These are phyloP conservation scores for Brassica incana DNA, from an alignment of 345 rosid genomes.

Conservation along the genomic window DNA sequence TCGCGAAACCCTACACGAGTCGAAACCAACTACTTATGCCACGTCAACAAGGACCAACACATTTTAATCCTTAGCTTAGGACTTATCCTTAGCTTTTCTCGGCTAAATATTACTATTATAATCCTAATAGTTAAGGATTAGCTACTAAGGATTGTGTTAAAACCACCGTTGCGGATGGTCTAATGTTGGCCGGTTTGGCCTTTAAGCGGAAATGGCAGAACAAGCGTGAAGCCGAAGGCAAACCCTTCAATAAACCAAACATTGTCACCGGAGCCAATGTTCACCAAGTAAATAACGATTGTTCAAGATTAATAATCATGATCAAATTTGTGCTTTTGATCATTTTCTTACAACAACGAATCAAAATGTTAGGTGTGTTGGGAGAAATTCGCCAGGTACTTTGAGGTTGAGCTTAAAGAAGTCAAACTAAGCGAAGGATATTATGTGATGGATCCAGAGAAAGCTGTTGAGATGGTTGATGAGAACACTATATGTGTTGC, in stretches of 20 bases:
- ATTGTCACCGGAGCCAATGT: conserved; percentile 73
- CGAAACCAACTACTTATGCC: too few relatives aligned
- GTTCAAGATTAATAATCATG: background rate
- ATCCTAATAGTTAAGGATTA: too few relatives aligned
- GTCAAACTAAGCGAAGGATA: conserved; percentile 60
- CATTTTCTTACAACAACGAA: background rate
- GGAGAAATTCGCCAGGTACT: conserved; percentile 72
- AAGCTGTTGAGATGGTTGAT: conserved; percentile 64
- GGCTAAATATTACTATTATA: too few relatives aligned
- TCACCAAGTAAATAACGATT: conserved; percentile 43
- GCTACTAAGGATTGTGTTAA: too few relatives aligned
- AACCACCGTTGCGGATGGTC: too few relatives aligned
- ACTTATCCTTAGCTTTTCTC: too few relatives aligned
- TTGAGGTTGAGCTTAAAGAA: conserved; percentile 67
- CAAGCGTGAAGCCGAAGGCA: conserved; percentile 51
- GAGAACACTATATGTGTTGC: conserved; percentile 70
- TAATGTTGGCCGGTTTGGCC: conserved; percentile 67
- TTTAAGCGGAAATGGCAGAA: conserved; percentile 65
- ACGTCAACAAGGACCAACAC: too few relatives aligned
- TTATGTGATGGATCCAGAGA: conserved; percentile 61
- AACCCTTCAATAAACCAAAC: conserved; percentile 56
- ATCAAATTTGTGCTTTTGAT: background rate
- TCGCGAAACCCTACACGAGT: too few relatives aligned
- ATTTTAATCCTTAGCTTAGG: too few relatives aligned
- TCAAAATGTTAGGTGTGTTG: conserved; percentile 49